These are phyloP conservation scores for Acanthamoeba culbertsoni DNA, from an alignment of 208 protist species.

Conservation along the genomic window DNA sequence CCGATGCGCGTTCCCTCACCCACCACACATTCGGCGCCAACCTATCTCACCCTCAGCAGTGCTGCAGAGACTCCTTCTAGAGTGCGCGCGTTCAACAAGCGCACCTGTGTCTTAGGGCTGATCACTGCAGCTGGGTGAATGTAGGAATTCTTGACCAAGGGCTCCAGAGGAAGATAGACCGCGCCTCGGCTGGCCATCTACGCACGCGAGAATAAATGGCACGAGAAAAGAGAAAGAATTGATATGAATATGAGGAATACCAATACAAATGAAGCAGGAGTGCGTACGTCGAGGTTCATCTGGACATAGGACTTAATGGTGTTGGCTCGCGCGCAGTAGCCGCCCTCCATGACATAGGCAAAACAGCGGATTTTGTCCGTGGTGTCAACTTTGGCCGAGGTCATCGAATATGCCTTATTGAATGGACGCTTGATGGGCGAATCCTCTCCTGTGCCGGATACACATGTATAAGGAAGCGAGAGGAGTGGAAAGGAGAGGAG, in stretches of 20 bases:
- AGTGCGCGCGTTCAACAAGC: neutral
- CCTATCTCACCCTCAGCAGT: neutral
- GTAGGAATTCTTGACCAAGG: neutral
- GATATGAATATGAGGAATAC: no score
- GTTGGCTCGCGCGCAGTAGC: constrained; percentile 46
- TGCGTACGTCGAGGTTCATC: constrained; percentile 26
- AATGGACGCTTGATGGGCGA: neutral
- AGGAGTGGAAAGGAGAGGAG: neutral
- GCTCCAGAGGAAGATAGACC: neutral
- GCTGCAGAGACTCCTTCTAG: neutral
- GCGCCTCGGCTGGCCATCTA: constrained; percentile 43
- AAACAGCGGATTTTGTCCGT: constrained; percentile 21
- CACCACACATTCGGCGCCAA: constrained; percentile 79
- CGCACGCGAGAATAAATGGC: neutral
- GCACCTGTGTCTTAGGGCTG: neutral
- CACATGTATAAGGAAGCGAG: neutral
- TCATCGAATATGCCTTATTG: neutral
- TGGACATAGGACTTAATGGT: constrained; percentile 54
- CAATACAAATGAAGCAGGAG: neutral
- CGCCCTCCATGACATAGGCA: neutral
- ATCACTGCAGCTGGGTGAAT: constrained; percentile 36
- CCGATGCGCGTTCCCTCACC: constrained; percentile 67
- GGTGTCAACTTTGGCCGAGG: neutral
- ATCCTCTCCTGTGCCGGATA: neutral
- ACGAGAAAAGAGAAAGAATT: neutral